Evolutionary conservation across 805 yeast species (phyloP).

Genomic region (Suhomyces sp.): DNA sequence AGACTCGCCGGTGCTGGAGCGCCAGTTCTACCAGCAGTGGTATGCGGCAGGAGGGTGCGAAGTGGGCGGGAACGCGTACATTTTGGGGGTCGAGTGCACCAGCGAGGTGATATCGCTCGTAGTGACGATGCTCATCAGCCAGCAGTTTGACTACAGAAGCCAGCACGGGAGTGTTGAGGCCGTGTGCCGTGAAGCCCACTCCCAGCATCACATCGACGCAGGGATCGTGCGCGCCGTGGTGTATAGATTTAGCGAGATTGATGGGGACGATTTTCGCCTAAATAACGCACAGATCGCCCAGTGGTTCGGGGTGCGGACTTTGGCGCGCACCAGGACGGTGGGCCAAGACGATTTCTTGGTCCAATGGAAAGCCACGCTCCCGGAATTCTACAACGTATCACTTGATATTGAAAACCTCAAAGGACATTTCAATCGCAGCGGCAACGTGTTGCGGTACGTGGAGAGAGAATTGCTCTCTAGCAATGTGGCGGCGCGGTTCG

Average conservation of each 20-base stretch:
- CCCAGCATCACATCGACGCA: not conserved
- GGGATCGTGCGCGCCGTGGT: conserved; percentile 50
- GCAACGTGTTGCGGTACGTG: conserved; percentile 50
- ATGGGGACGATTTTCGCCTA: conserved; percentile 30
- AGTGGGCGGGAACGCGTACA: conserved; percentile 41
- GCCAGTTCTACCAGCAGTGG: conserved; percentile 56
- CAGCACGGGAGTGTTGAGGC: conserved; percentile 19
- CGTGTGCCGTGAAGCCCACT: conserved; percentile 8
- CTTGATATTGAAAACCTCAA: conserved; percentile 51
- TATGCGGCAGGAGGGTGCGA: conserved; percentile 52
- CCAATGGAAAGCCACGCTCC: conserved; percentile 60
- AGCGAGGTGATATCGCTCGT: conserved; percentile 26
- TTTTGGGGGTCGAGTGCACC: conserved; percentile 22
- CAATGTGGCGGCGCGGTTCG: conserved; percentile 8
- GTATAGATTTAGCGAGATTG: conserved; percentile 39
- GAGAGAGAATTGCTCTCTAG: conserved; percentile 46
- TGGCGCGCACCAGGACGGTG: conserved; percentile 22
- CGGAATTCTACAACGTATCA: conserved; percentile 59
- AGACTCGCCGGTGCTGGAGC: conserved; percentile 51
- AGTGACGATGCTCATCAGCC: conserved; percentile 25
- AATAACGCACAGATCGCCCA: conserved; percentile 43
- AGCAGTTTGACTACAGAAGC: conserved; percentile 17
- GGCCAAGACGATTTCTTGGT: conserved; percentile 55
- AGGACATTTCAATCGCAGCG: conserved; percentile 56
- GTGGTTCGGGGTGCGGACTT: conserved; percentile 63